Evolutionary conservation across 805 yeast species (phyloP), one percentile per base, ranked within the genome.

Genomic region (Komagataella kurtzmanii): DNA sequence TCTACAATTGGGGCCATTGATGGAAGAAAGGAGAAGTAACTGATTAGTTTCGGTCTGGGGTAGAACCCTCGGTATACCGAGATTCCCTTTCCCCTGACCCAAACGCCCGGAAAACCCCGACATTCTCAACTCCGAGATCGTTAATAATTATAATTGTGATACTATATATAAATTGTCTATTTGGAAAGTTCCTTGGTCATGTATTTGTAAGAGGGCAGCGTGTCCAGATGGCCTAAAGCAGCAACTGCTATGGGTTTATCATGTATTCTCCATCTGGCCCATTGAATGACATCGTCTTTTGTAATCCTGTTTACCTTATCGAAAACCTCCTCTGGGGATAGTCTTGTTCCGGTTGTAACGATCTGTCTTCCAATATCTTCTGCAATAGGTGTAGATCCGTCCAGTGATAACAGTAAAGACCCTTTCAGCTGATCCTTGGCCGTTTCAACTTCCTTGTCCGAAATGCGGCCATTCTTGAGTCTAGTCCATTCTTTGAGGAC

Each of bases 311-410:
- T 89, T 12, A 93, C 93, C 54, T 84, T 77, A 53, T 76, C 73
- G 61, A 84, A 85, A 10, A 83, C 83, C 56, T 83, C 88, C 62
- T 81, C 85, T 3, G 93, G 89, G 6, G 84, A 68, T 56, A 83
- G 71, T 59, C 88, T 72, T 59, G 70, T 76, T 30, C 99, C 99
- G 3, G 98, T 90, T 51, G 97, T 91, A 47, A 93, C 96, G 52
- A 93, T 74, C 67, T 93, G 99, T 68, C 99, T 83, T 24, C 99
- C 99, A 59, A 93, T 88, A 67, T 93, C 98, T 69, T 93, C 99
- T 36, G 97, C 97, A 49, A 89, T 81, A 6, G 97, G 91, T 6
- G 98, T 89, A 12, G 96, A 83, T 55, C 96, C 97, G 66, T 93
- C 99, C 48, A 93, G 74, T 5, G 96, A 86, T 52, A 93, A 73